Conservation (phyloP, 441 rosid genomes). For the Adansonia gregorii region DNA sequence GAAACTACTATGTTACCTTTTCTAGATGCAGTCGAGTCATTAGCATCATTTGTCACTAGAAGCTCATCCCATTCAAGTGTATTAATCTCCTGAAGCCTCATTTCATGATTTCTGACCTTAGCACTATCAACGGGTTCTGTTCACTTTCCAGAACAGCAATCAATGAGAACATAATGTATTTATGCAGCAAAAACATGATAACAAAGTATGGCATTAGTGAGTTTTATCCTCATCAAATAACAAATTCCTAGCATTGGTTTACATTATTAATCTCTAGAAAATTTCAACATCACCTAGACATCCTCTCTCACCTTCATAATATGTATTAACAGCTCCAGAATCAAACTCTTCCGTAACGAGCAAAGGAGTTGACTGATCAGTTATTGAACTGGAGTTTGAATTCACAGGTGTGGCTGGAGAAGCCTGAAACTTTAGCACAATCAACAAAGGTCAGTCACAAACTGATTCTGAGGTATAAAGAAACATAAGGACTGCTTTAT, state of each 20-base stretch:
- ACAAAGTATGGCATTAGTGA: background rate
- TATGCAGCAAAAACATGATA: background rate
- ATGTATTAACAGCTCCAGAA: conserved; percentile 55
- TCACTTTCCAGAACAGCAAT: conserved; percentile 38
- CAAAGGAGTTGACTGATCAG: conserved; percentile 67
- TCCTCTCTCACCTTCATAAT: conserved; percentile 14
- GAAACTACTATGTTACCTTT: conserved; percentile 49
- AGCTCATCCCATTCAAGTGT: conserved; percentile 99
- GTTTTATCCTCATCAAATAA: conserved; percentile 1
- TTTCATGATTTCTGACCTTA: conserved; percentile 59
- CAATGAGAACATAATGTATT: conserved; percentile 26
- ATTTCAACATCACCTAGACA: conserved; percentile 34
- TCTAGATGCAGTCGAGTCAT: conserved; percentile 36
- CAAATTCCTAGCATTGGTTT: conserved; percentile 15
- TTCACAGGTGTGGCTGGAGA: conserved; percentile 83
- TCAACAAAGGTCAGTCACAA: conserved; percentile 12
- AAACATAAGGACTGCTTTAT: background rate
- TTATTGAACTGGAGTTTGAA: conserved; percentile 79
- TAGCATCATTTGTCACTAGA: conserved; percentile 57
- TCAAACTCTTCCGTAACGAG: conserved; percentile 67
- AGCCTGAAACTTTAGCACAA: conserved; percentile 55
- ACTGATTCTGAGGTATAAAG: background rate
- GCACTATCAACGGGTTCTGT: conserved; percentile 53
- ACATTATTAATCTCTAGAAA: conserved; percentile 14
- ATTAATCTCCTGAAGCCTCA: conserved; percentile 85